phyloP scores from a whole-genome alignment of 2,329 filamentous ascomycete genomes.

The Volutella citrinella region DNA sequence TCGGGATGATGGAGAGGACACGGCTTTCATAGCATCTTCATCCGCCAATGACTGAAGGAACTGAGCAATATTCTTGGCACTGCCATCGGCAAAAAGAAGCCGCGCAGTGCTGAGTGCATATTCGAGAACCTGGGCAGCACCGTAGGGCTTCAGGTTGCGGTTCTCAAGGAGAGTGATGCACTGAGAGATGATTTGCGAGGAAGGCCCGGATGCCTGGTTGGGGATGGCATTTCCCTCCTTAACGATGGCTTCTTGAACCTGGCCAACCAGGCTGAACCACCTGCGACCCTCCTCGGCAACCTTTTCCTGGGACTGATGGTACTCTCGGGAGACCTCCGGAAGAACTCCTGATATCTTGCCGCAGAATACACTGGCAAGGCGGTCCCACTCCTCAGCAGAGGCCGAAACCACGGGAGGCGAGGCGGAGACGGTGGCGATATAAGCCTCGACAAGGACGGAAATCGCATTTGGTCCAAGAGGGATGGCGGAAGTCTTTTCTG shows the following conservation, averaged over 20 bases:
- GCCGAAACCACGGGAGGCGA: slow-evolving; percentile 43
- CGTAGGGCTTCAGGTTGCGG: slow-evolving; percentile 56
- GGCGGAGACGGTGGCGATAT: slow-evolving; percentile 40
- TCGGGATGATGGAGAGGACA: slow-evolving; percentile 66
- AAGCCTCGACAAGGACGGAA: slow-evolving; percentile 45
- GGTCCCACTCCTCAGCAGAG: slow-evolving; percentile 59
- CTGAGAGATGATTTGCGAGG: slow-evolving; percentile 28
- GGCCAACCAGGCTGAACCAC: slow-evolving; percentile 60
- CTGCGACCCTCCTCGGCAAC: slow-evolving; percentile 65
- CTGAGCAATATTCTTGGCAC: slow-evolving; percentile 35
- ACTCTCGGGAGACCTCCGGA: slow-evolving; percentile 78
- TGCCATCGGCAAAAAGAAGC: slow-evolving; percentile 37
- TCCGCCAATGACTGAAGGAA: slow-evolving; percentile 50
- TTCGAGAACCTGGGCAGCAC: slow-evolving; percentile 47
- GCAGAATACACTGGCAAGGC: slow-evolving; percentile 59
- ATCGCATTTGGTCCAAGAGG: slow-evolving; percentile 33
- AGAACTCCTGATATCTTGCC: slow-evolving; percentile 69
- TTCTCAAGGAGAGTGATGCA: slow-evolving; percentile 42
- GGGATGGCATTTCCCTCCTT: slow-evolving; percentile 18
- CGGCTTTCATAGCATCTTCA: slow-evolving; percentile 54
- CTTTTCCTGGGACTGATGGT: slow-evolving; percentile 66
- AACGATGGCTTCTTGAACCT: slow-evolving; percentile 37
- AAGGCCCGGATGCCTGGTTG: slow-evolving; percentile 29
- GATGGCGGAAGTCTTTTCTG: slow-evolving; percentile 35
- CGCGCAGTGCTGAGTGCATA: slow-evolving; percentile 36